Evolutionary conservation across 495 filamentous ascomycete genomes (phyloP).

Genomic region (Letharia lupina): DNA sequence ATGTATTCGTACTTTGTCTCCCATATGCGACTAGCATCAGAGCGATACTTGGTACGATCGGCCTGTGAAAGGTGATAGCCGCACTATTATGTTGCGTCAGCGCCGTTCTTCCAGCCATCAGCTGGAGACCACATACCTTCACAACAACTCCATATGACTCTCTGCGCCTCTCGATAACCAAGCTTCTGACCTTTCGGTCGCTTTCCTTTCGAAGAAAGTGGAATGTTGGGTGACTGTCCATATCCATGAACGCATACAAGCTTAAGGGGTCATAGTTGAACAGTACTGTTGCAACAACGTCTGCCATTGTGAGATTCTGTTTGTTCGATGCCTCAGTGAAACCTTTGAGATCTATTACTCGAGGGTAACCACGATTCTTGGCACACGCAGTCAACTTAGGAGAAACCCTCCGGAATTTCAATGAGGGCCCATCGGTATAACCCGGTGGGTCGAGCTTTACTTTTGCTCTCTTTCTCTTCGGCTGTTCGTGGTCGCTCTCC

Average conservation of each 20-base stretch:
- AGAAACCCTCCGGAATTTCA: neutral
- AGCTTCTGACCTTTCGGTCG: neutral
- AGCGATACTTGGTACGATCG: neutral
- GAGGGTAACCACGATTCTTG: slow-evolving; percentile 7
- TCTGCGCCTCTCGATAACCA: slow-evolving; percentile 6
- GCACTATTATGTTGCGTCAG: neutral
- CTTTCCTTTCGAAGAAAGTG: neutral
- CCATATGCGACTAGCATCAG: neutral
- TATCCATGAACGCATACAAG: slow-evolving; percentile 1
- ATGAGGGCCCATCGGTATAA: neutral
- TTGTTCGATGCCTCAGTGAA: slow-evolving; percentile 5
- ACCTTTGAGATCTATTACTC: neutral
- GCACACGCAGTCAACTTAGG: neutral
- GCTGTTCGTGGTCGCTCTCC: neutral
- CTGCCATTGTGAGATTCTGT: slow-evolving; percentile 12
- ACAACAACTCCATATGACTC: neutral
- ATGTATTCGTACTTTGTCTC: neutral
- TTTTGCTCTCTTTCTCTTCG: slow-evolving; percentile 3
- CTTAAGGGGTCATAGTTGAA: slow-evolving; percentile 3
- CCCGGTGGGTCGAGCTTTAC: neutral
- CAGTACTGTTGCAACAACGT: slow-evolving; percentile 13
- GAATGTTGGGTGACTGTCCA: neutral
- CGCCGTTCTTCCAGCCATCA: neutral
- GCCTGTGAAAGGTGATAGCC: slow-evolving; percentile 3
- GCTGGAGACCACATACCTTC: neutral